These are phyloP conservation scores for Infundibulicybe gibba DNA, from an alignment of 768 basidiomycete genomes.

Conservation along the genomic window DNA sequence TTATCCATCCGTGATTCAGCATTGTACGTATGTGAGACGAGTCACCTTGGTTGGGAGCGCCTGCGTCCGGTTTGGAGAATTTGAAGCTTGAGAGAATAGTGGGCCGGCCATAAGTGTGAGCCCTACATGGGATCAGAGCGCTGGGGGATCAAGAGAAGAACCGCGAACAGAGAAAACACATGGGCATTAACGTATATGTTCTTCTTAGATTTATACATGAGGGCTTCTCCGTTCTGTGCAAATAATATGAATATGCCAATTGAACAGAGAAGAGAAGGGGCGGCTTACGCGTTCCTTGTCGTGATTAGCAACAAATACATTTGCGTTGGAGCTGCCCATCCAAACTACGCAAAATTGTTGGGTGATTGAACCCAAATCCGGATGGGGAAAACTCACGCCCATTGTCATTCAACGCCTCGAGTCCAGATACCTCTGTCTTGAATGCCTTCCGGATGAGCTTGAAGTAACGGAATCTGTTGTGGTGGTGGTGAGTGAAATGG, in stretches of 20 bases:
- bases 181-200: slow-evolving; percentile 59
- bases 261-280: slow-evolving; percentile 16
- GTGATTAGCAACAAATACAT: no score
- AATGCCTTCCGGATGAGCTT: no score
- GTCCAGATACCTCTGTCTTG: no score
- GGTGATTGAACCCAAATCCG: no score
- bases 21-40: neutral
- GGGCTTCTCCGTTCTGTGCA: slow-evolving; percentile 43
- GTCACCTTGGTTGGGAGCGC: slow-evolving; percentile 57
- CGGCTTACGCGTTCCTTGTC: slow-evolving; percentile 35
- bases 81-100: slow-evolving; percentile 59
- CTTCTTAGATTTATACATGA: slow-evolving; percentile 56
- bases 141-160: no score
- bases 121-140: slow-evolving; percentile 9
- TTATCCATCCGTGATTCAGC: neutral
- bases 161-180: slow-evolving; percentile 47
- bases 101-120: slow-evolving; percentile 65
- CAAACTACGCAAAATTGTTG: no score
- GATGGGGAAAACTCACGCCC: no score
- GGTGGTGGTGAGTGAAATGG: no score
- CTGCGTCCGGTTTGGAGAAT: slow-evolving; percentile 46
- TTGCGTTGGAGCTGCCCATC: no score
- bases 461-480: no score
- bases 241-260: neutral
- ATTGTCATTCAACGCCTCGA: no score